phyloP scores from a whole-genome alignment of 2,329 filamentous ascomycete genomes.

The Exophiala sp. region DNA sequence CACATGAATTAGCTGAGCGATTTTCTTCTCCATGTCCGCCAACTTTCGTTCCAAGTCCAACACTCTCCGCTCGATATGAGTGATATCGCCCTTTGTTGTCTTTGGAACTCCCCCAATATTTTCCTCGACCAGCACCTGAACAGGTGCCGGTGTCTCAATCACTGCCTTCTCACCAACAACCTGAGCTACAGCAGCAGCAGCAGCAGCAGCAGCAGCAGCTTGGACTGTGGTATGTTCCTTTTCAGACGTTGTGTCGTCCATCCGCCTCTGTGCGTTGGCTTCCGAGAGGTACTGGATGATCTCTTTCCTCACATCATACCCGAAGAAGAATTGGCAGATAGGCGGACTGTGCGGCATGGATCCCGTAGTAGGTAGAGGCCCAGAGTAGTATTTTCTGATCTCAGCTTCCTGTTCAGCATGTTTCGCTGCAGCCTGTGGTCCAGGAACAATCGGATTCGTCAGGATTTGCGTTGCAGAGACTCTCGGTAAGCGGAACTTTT shows the following conservation, averaged over 20 bases:
- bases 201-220: not conserved
- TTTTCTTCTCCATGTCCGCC: conserved; percentile 17
- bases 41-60: conserved; percentile 13
- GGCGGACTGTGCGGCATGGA: conserved; percentile 25
- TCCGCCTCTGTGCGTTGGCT: not conserved
- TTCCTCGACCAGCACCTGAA: not conserved
- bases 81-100: not conserved
- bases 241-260: not conserved
- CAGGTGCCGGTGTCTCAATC: not conserved
- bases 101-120: not conserved
- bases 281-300: conserved; percentile 15
- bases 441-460: conserved; percentile 26
- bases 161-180: not conserved
- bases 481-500: conserved; percentile 23
- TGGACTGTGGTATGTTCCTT: not conserved
- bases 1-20: conserved; percentile 9
- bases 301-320: conserved; percentile 27
- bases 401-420: conserved; percentile 24
- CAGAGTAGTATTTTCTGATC: conserved; percentile 27
- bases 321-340: conserved; percentile 29
- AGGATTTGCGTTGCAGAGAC: conserved; percentile 28
- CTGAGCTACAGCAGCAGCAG: too few species aligned
- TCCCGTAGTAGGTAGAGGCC: conserved; percentile 25
- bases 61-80: conserved; percentile 11
- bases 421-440: conserved; percentile 26